These are phyloP conservation scores for Chamaecyparis obtusa DNA, from an alignment of 75 land plant species.

Conservation along the genomic window DNA sequence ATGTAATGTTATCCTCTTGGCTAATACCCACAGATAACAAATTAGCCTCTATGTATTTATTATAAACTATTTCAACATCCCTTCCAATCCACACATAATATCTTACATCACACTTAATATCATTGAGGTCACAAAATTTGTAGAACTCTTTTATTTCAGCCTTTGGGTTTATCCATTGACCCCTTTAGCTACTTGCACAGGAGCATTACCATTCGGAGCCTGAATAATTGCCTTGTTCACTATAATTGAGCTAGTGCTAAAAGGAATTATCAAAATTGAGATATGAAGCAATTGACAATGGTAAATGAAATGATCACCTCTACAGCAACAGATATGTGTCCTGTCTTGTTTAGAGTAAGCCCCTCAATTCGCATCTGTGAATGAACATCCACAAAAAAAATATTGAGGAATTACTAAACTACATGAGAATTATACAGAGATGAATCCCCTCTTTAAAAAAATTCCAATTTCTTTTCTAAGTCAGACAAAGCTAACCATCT, in stretches of 20 bases:
- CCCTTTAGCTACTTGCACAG: neutral
- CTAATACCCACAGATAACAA: neutral
- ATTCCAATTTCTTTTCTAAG: neutral
- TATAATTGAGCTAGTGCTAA: neutral
- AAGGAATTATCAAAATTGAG: neutral
- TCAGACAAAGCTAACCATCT: neutral
- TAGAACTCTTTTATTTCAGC: neutral
- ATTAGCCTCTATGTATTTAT: neutral
- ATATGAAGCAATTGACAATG: neutral
- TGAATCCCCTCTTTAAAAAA: neutral
- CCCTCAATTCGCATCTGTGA: slow-evolving; percentile 75
- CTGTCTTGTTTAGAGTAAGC: slow-evolving; percentile 36
- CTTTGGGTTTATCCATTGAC: neutral
- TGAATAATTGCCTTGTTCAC: neutral
- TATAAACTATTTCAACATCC: neutral
- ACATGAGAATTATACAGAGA: neutral
- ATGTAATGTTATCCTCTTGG: neutral
- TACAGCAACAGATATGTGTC: slow-evolving; percentile 51
- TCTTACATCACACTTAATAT: neutral
- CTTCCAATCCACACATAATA: slow-evolving; percentile 3
- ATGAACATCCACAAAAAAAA: neutral
- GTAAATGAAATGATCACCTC: slow-evolving; percentile 33
- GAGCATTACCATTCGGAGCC: neutral
- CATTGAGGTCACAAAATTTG: neutral
- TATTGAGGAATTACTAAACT: neutral